phyloP scores from a whole-genome alignment of 2,329 filamentous ascomycete species.

The Penicillium sp. region DNA sequence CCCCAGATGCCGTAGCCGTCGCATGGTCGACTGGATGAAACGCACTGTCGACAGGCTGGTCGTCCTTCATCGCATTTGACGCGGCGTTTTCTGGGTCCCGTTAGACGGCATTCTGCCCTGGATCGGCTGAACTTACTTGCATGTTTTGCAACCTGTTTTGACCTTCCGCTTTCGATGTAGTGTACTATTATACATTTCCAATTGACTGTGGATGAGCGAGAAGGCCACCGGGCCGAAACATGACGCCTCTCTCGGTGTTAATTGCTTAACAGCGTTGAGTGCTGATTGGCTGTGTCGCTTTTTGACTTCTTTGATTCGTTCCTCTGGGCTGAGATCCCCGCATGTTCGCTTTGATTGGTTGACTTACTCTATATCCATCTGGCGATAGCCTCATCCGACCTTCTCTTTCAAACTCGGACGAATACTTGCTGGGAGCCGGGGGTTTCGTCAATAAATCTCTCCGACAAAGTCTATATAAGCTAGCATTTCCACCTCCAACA shows the following conservation, averaged over 20 bases:
- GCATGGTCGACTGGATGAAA: conserved; percentile 38
- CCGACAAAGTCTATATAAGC: conserved; percentile 9
- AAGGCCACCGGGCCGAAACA: not conserved
- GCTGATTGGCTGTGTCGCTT: conserved; percentile 15
- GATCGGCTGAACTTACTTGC: conserved; percentile 26
- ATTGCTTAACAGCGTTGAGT: not conserved
- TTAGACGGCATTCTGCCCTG: not conserved
- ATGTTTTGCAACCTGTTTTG: conserved; percentile 35
- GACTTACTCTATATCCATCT: conserved; percentile 3
- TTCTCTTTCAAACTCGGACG: not conserved
- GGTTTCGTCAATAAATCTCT: not conserved
- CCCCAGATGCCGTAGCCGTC: conserved; percentile 49
- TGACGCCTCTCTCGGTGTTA: not conserved
- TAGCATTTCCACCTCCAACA: not conserved
- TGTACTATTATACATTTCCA: no score
- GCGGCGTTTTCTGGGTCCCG: conserved; percentile 23
- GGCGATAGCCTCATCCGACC: not conserved
- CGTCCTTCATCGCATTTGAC: conserved; percentile 43
- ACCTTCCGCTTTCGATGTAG: conserved; percentile 10
- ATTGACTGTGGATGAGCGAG: not conserved
- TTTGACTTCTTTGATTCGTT: conserved; percentile 5
- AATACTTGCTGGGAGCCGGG: not conserved
- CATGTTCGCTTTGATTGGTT: not conserved
- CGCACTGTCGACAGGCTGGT: conserved; percentile 40
- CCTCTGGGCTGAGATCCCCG: not conserved